Evolutionary conservation across 1,284 basidiomycete genomes (phyloP).

Genomic region (Fistulinella cinereoalba): DNA sequence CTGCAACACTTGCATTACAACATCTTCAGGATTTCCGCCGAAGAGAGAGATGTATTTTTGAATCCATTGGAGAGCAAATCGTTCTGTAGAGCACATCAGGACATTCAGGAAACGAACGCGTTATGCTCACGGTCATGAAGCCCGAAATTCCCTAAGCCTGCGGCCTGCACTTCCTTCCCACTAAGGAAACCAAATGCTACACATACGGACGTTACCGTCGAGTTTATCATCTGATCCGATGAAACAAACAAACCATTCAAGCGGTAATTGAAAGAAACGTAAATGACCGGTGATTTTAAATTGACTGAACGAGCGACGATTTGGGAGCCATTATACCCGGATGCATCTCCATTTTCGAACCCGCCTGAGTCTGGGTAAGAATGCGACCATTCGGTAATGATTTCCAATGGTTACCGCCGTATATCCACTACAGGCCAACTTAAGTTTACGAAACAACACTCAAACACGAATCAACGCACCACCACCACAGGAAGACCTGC

Average conservation of each 20-base stretch:
- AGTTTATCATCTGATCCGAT: too few relatives aligned
- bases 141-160: constrained; percentile 49
- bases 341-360: constrained; percentile 20
- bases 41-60: constrained; percentile 62
- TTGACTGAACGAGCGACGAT: constrained; percentile 25
- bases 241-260: constrained; percentile 22
- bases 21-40: constrained; percentile 59
- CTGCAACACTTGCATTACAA: constrained; percentile 50
- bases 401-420: constrained; percentile 18
- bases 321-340: constrained; percentile 18
- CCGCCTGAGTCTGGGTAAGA: constrained; percentile 4
- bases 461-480: constrained; percentile 9
- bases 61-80: constrained; percentile 60
- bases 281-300: constrained; percentile 26
- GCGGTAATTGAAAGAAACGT: constrained; percentile 37
- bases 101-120: neutral
- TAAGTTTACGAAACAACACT: too few relatives aligned
- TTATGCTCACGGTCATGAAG: constrained; percentile 40
- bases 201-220: neutral
- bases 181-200: constrained; percentile 27
- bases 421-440: constrained; percentile 9
- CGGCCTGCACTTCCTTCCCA: constrained; percentile 41
- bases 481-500: constrained; percentile 19
- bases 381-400: neutral
- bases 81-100: constrained; percentile 42